Percentiles rank a stretch among this genome's conserved stretches.
Evolutionary conservation across 495 filamentous ascomycete genomes (phyloP).

Genomic region (Annulohypoxylon moriforme): DNA sequence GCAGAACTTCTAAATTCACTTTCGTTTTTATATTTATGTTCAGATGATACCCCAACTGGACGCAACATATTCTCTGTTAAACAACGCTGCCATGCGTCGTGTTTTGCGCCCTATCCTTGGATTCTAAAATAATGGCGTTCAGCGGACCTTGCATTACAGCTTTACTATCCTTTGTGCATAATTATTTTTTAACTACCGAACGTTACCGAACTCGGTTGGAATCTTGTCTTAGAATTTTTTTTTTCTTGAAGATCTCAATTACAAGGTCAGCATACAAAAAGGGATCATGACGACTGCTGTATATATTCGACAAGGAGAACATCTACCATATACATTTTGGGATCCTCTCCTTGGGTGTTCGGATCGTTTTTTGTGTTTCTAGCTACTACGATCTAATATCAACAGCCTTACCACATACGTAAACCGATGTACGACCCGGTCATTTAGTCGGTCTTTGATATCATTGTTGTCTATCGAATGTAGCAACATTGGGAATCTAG

Average conservation of each 20-base stretch:
- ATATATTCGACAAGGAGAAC: constrained; percentile 31
- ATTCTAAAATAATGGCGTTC: constrained; percentile 37
- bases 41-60: constrained; percentile 45
- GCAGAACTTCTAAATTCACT: constrained; percentile 85
- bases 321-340: constrained; percentile 13
- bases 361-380: constrained; percentile 11
- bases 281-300: constrained; percentile 20
- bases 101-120: constrained; percentile 23
- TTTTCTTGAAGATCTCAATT: constrained; percentile 19
- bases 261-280: constrained; percentile 23
- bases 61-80: constrained; percentile 22
- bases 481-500: not conserved
- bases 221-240: constrained; percentile 26
- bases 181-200: constrained; percentile 24
- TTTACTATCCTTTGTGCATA: constrained; percentile 42
- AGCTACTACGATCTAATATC: constrained; percentile 28
- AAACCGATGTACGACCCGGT: not conserved
- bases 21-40: constrained; percentile 27
- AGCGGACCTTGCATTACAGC: constrained; percentile 33
- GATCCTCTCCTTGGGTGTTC: constrained; percentile 6
- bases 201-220: constrained; percentile 10
- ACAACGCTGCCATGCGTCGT: constrained; percentile 34
- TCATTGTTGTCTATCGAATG: not conserved
- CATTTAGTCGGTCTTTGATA: not conserved
- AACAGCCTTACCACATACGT: not conserved